Evolutionary conservation across 192 early-diverging fungal genomes (phyloP), one percentile per base, ranked within the genome.

Genomic region (Mortierella hygrophila): DNA sequence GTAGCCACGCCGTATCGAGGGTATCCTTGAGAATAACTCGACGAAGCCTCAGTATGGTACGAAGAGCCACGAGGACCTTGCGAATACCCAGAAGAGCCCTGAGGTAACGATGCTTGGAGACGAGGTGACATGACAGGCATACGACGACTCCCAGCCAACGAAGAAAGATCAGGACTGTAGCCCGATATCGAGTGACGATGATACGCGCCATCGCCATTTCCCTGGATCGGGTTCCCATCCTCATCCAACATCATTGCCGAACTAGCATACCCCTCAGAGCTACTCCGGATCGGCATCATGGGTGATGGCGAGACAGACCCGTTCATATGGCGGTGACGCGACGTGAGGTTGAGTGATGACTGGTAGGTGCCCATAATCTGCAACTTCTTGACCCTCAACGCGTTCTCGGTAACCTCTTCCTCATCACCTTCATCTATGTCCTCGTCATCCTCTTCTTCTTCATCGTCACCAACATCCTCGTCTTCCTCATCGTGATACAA

Each of bases 151-250:
- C 29, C 29, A 29, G 60, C 11, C 18, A 18, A 46, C 8, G 76
- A 23, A 46, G 70, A 71, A 4, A 44, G 38, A 11, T 60, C 73
- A 21, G 47, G 37, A 44, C 41, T 52, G 42, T 70, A 78, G 6
- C 60, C 77, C n/a, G 76, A 72, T 18, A 75, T 60, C n/a, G 80
- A 76, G 40, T 70, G 82, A 3, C 82, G 82, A 77, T 83, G 78
- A 63, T 72, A 77, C 1, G 13, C 2, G 4, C 37, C 41, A 20
- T 60, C 40, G 16, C 54, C 40, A 63, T 65, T 11, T 2, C 40
- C 26, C 15, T 38, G 40, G 11, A 55, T 16, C 15, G 68, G 29
- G 68, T 79, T 54, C 11, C 71, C 78, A 63, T 80, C 70, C 23
- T 76, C 68, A 16, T 75, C 74, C 49, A 81, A 65, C 0, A 40